Base-by-base conservation (phyloP, 257 asterid genomes). In the Gentiana dahurica region DNA sequence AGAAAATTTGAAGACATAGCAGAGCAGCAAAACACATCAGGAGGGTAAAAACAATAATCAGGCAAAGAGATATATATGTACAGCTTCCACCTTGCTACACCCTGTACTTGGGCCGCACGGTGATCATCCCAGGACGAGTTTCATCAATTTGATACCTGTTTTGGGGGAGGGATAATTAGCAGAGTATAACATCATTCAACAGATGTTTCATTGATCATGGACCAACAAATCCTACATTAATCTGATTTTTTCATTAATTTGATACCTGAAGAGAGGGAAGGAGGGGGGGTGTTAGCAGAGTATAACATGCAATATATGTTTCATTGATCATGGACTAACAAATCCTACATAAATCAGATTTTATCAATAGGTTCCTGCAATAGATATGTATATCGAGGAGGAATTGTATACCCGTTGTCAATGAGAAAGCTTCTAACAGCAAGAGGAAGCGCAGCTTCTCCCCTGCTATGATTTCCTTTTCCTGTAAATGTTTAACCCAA, bases 401-500 rank as follows among this genome's bases (percentile, higher is more conserved):
- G 10, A 32, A 2, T 2, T 56, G 51, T 54, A 77, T 65, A 58
- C 95, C 94, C 70, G 15, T 85, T 85, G 62, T 78, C 87, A 47
- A 50, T 67, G 51, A 89, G 89, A 70, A 81, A 89, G 79, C 77
- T 76, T 74, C 87, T 85, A 61, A 85, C 59, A 44, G 89, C 85
- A 36, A 85, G 54, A 32, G 95, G 97, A 59, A 89, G 86, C 33
- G 95, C 79, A 74, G 91, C 87, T 63, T 73, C 79, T 61, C 88
- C 95, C 59, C 79, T 77, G 70, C 97, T 85, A 64, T 89, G 94
- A 60, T 76, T 89, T 48, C 97, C 97, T 67, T 75, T 85, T 56
- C 97, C 95, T 89, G 91, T 58, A 34, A 51, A 8, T 57, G 51
- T 43, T 54, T 49, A 55, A 13, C 34, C 9, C 12, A 70, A 12